These are phyloP conservation scores for Syzygium syzygioides DNA, from an alignment of 441 rosid genomes.

Conservation along the genomic window DNA sequence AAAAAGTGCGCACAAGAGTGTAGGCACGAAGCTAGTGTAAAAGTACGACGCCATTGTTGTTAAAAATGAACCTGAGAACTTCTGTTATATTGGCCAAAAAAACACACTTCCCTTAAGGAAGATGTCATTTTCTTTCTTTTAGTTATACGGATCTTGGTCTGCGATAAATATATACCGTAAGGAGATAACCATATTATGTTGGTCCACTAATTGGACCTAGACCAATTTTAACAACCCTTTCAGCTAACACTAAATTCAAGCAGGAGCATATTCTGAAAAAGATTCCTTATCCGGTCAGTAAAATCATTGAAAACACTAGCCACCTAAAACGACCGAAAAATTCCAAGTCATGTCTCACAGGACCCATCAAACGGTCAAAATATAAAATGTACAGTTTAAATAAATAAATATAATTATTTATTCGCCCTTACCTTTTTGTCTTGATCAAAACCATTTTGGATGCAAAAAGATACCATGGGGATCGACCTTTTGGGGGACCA, in stretches of 20 bases:
- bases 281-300: neutral
- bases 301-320: neutral
- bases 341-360: neutral
- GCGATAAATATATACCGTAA: neutral
- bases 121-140: neutral
- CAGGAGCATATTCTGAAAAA: neutral
- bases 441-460: neutral
- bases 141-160: neutral
- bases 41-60: neutral
- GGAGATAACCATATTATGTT: neutral
- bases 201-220: neutral
- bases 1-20: neutral
- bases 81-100: neutral
- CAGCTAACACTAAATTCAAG: accelerated
- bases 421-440: neutral
- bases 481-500: neutral
- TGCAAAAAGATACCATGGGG: neutral
- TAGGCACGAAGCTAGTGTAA: neutral
- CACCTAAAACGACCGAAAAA: neutral
- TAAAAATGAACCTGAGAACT: neutral
- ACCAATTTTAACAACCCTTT: neutral
- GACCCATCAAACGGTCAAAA: neutral
- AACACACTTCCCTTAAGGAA: neutral
- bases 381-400: neutral
- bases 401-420: no score